Evolutionary conservation across 768 basidiomycete genomes (phyloP).

Genomic region (Mycena galericulata): DNA sequence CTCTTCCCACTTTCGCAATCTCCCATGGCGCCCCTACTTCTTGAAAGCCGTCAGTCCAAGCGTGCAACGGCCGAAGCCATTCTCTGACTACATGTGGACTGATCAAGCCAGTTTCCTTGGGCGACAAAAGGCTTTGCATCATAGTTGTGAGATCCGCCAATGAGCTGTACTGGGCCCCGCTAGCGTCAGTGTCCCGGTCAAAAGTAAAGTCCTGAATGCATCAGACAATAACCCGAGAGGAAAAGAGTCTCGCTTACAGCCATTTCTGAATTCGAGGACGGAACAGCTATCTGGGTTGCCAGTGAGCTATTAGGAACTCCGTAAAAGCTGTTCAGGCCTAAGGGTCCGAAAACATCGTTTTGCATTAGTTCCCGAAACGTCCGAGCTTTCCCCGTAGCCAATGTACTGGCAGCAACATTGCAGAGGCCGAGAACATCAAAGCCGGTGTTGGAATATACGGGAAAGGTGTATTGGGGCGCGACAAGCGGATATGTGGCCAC

Average conservation of each 20-base stretch:
- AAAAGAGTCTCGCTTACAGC: slow-evolving; percentile 43
- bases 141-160: slow-evolving; percentile 57
- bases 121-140: slow-evolving; percentile 60
- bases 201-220: slow-evolving; percentile 52
- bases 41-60: slow-evolving; percentile 51
- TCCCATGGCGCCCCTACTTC: slow-evolving; percentile 60
- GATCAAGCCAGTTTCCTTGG: slow-evolving; percentile 47
- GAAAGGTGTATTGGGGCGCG: slow-evolving; percentile 57
- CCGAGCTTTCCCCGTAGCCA: slow-evolving; percentile 42
- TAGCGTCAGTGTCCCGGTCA: slow-evolving; percentile 53
- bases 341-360: slow-evolving; percentile 62
- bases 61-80: slow-evolving; percentile 55
- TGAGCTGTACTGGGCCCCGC: slow-evolving; percentile 65
- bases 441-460: slow-evolving; percentile 83
- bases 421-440: slow-evolving; percentile 79
- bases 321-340: slow-evolving; percentile 59
- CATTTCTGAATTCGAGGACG: slow-evolving; percentile 48
- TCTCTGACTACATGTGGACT: slow-evolving; percentile 52
- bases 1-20: slow-evolving; percentile 45
- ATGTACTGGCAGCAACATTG: slow-evolving; percentile 67
- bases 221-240: background rate
- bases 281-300: slow-evolving; percentile 52
- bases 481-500: slow-evolving; percentile 53
- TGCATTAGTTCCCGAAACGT: slow-evolving; percentile 58
- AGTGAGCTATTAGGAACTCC: slow-evolving; percentile 49